These are phyloP conservation scores for Craterostigma plantagineum DNA, from an alignment of 257 asterid species.

Conservation along the genomic window DNA sequence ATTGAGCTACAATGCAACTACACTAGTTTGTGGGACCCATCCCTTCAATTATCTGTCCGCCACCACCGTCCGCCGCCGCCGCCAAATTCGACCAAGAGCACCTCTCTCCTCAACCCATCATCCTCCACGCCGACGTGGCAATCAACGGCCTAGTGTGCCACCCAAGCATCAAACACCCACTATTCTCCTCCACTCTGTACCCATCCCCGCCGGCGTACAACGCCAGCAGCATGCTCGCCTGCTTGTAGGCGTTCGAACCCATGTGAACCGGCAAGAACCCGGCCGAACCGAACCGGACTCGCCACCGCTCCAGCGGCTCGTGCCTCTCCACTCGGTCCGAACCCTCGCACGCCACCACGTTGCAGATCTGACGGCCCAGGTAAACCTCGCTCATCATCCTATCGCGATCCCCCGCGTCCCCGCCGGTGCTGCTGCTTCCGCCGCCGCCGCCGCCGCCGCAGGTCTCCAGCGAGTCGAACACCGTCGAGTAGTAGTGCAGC, in stretches of 20 bases:
- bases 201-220: constrained; percentile 63
- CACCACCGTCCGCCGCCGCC: too few relatives aligned
- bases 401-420: constrained; percentile 27
- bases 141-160: constrained; percentile 73
- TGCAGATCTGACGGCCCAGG: constrained; percentile 48
- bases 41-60: too few relatives aligned
- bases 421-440: too few relatives aligned
- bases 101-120: too few relatives aligned
- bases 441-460: constrained; percentile 16
- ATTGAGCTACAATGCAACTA: too few relatives aligned
- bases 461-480: constrained; percentile 53
- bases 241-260: constrained; percentile 57
- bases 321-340: constrained; percentile 63
- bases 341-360: constrained; percentile 63
- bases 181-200: constrained; percentile 47
- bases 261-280: constrained; percentile 39
- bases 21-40: too few relatives aligned
- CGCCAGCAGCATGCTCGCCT: constrained; percentile 50
- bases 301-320: constrained; percentile 45
- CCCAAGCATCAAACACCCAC: constrained; percentile 61
- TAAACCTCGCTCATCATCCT: constrained; percentile 64
- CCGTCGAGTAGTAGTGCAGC: constrained; percentile 48
- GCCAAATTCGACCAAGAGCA: too few relatives aligned
- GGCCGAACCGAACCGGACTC: constrained; percentile 20
- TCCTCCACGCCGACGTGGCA: constrained; percentile 59